These are phyloP conservation scores for Leptographium wingfieldii DNA, from an alignment of 2,329 filamentous ascomycete genomes.

Conservation along the genomic window DNA sequence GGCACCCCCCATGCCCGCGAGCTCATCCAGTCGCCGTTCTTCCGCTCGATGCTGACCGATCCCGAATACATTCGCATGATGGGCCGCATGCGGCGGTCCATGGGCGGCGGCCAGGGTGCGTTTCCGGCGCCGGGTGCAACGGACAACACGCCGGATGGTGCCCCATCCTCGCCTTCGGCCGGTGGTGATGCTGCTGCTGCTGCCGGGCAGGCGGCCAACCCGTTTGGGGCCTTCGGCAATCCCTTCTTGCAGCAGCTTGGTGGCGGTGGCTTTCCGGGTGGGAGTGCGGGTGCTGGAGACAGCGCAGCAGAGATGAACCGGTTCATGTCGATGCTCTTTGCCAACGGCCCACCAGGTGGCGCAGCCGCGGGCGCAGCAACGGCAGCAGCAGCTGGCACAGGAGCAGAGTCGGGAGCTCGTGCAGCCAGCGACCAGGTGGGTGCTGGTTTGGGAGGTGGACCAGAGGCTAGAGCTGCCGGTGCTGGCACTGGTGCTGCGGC, in stretches of 20 bases:
- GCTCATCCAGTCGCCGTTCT: conserved; percentile 77
- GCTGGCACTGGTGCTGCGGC: conserved; percentile 14
- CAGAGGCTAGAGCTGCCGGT: background rate
- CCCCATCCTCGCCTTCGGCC: conserved; percentile 20
- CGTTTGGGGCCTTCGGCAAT: conserved; percentile 24
- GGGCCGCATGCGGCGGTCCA: conserved; percentile 66
- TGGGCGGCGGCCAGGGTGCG: conserved; percentile 41
- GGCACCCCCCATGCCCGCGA: conserved; percentile 65
- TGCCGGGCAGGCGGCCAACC: conserved; percentile 18
- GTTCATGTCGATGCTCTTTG: background rate
- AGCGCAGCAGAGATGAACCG: background rate
- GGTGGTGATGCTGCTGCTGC: conserved; percentile 2
- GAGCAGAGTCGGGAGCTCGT: background rate
- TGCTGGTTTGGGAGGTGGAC: background rate
- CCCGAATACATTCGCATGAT: conserved; percentile 74
- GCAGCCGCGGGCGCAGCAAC: background rate
- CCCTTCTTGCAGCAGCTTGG: background rate
- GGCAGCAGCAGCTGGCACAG: background rate
- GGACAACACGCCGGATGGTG: conserved; percentile 60
- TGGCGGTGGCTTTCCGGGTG: background rate
- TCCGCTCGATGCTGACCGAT: conserved; percentile 87
- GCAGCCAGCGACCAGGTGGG: background rate
- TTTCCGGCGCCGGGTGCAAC: conserved; percentile 91
- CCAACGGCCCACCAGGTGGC: conserved; percentile 12
- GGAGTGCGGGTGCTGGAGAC: background rate